Percentiles rank a stretch among this genome's conserved stretches.
Conservation (phyloP, 805 yeast genomes). For the Schizosaccharomyces octosporus region DNA sequence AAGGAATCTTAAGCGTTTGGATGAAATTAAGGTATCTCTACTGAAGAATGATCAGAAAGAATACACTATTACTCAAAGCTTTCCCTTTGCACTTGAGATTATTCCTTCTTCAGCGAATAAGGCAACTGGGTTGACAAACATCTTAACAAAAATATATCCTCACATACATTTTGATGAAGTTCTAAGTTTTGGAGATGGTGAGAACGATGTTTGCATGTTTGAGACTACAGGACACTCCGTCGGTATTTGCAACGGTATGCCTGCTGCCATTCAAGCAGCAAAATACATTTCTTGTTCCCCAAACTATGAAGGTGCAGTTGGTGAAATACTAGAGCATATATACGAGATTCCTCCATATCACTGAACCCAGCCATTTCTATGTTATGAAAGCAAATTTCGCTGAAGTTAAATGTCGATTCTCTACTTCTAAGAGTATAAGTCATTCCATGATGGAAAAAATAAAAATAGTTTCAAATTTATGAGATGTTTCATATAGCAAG, state of each 20-base stretch:
- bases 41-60: background rate
- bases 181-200: background rate
- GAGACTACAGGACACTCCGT: background rate
- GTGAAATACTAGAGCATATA: conserved; percentile 1
- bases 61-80: background rate
- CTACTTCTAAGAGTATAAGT: too few species aligned
- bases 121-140: background rate
- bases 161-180: background rate
- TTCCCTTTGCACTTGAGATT: background rate
- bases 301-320: conserved; percentile 1
- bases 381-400: background rate
- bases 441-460: too few species aligned
- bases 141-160: background rate
- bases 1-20: background rate
- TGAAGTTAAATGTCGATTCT: too few species aligned
- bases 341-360: background rate
- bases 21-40: background rate
- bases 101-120: background rate
- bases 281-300: background rate
- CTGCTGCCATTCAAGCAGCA: background rate
- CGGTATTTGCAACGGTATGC: background rate
- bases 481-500: too few species aligned
- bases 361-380: background rate
- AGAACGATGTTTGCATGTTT: conserved; percentile 1
- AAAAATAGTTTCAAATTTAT: too few species aligned